These are phyloP conservation scores for Eucalyptus brandiana DNA, from an alignment of 345 rosid species.

Conservation along the genomic window DNA sequence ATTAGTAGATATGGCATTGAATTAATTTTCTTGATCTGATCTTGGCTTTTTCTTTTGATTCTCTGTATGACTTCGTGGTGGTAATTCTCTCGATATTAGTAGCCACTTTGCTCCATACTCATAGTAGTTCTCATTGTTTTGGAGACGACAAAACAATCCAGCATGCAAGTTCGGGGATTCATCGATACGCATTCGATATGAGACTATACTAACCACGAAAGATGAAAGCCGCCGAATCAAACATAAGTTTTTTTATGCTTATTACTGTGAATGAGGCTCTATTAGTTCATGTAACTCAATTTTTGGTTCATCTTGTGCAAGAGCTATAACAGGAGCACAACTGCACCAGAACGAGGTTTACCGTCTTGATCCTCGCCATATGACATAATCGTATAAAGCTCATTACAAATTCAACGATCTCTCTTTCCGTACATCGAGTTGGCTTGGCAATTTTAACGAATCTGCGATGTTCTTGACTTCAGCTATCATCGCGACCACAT, in stretches of 20 bases:
- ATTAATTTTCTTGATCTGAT: not conserved
- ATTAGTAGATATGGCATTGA: not conserved
- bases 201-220: not conserved
- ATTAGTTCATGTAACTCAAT: not conserved
- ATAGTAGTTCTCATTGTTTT: not conserved
- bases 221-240: not conserved
- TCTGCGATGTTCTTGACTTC: conserved; percentile 43
- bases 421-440: not conserved
- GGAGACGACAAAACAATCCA: not conserved
- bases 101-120: not conserved
- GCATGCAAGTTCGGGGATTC: not conserved
- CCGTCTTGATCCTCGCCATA: not conserved
- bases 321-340: not conserved
- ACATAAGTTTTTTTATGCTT: not conserved
- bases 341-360: not conserved
- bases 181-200: not conserved
- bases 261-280: not conserved
- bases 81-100: not conserved
- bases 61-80: not conserved
- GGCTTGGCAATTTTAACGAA: conserved; percentile 6
- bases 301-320: not conserved
- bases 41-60: not conserved
- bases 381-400: not conserved
- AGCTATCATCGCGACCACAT: conserved; percentile 53
- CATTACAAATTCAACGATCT: not conserved